Evolutionary conservation across 805 yeast species (phyloP).

Genomic region (Metschnikowia cerradonensis): DNA sequence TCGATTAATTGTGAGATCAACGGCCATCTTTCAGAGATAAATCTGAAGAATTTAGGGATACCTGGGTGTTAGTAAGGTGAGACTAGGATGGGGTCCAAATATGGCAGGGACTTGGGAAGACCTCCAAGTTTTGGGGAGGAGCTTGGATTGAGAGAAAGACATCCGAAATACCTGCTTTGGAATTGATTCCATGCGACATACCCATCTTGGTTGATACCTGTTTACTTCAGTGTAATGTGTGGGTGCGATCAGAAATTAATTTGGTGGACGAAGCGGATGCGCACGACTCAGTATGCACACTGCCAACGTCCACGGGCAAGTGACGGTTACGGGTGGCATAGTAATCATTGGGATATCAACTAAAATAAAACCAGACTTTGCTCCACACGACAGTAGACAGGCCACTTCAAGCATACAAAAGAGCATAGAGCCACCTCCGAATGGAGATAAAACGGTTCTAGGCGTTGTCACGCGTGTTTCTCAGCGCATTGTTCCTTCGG

Average conservation of each 20-base stretch:
- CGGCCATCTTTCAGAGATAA: conserved; percentile 99
- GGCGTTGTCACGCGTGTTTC: neutral
- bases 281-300: conserved; percentile 6
- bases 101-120: neutral
- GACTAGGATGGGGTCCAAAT: neutral
- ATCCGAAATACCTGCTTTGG: neutral
- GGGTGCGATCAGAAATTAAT: neutral
- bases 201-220: conserved; percentile 6
- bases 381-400: neutral
- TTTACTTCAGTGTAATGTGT: neutral
- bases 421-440: neutral
- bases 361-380: neutral
- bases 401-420: neutral
- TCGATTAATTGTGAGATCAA: conserved; percentile 82
- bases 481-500: neutral
- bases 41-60: conserved; percentile 94
- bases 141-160: no score
- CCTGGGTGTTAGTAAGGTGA: conserved; percentile 39
- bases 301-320: neutral
- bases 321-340: neutral
- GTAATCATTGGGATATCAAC: neutral
- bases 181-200: conserved; percentile 3
- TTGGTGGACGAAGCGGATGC: conserved; percentile 5
- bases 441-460: neutral
- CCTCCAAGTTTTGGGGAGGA: neutral